Conservation (phyloP, 1,139 yeast genomes). For the Geotrichum phurueaensis region DNA sequence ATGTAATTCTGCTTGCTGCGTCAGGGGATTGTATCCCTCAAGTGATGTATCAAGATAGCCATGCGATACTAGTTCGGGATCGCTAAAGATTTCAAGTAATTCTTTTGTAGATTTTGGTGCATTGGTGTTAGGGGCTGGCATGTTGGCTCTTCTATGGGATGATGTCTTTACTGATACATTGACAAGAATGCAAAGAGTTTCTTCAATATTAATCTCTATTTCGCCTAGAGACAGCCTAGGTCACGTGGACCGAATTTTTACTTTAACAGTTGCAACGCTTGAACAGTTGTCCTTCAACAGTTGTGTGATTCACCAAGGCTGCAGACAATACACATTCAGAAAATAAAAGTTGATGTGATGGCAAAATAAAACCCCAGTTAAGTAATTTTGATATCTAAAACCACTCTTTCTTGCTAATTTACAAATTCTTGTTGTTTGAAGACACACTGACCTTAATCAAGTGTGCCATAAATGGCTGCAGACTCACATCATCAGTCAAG, state of each 20-base stretch:
- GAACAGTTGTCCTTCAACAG: no score
- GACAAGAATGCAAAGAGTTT: not conserved
- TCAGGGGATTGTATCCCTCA: constrained; percentile 22
- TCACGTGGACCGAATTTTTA: no score
- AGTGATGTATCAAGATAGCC: constrained; percentile 28
- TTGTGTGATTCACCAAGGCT: no score
- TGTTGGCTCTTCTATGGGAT: not conserved
- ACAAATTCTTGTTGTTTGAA: constrained; percentile 10
- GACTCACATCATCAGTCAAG: constrained; percentile 88
- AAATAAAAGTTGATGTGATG: not conserved
- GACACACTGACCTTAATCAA: constrained; percentile 54
- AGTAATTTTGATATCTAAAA: not conserved
- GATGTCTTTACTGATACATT: not conserved
- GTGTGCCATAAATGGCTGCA: constrained; percentile 88
- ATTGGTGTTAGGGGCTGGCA: not conserved
- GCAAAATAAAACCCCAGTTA: not conserved
- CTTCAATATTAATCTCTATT: no score
- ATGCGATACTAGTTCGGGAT: constrained; percentile 32
- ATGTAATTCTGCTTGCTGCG: constrained; percentile 30
- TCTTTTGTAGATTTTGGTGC: constrained; percentile 19
- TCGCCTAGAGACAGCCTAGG: no score
- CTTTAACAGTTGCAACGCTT: no score
- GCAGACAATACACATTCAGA: not conserved
- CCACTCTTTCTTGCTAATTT: not conserved
- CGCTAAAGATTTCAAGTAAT: constrained; percentile 28